phyloP scores from a whole-genome alignment of 2,329 filamentous ascomycete genomes.

The Pyrenophora seminiperda region DNA sequence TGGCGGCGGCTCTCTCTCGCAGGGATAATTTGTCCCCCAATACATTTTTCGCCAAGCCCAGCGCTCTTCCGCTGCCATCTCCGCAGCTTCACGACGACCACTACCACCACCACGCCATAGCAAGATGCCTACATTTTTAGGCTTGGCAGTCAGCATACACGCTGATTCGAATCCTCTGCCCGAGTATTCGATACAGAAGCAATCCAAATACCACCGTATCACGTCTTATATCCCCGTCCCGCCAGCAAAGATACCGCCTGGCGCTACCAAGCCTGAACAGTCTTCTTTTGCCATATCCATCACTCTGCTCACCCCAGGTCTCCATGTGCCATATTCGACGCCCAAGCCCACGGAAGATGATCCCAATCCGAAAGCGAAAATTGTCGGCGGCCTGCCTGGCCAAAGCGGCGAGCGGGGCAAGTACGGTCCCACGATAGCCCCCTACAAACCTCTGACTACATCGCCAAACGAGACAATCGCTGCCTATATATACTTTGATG shows the following conservation, averaged over 20 bases:
- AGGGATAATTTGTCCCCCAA: slow-evolving; percentile 11
- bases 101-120: slow-evolving; percentile 11
- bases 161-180: slow-evolving; percentile 77
- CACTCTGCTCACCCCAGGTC: slow-evolving; percentile 84
- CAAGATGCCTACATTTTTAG: slow-evolving; percentile 89
- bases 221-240: slow-evolving; percentile 97
- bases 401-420: slow-evolving; percentile 57
- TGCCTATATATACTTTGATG: slow-evolving; percentile 99
- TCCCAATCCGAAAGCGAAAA: slow-evolving; percentile 79
- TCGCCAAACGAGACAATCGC: slow-evolving; percentile 97
- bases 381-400: slow-evolving; percentile 73
- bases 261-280: slow-evolving; percentile 79
- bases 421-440: slow-evolving; percentile 66
- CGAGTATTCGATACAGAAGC: slow-evolving; percentile 93
- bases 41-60: slow-evolving; percentile 27
- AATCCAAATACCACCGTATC: slow-evolving; percentile 88
- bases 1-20: slow-evolving; percentile 15
- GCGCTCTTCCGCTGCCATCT: slow-evolving; percentile 16
- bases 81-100: slow-evolving; percentile 12
- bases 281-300: slow-evolving; percentile 98
- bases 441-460: slow-evolving; percentile 90
- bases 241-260: slow-evolving; percentile 73
- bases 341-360: slow-evolving; percentile 78
- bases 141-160: slow-evolving; percentile 97
- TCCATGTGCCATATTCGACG: slow-evolving; percentile 89